Base-by-base conservation (phyloP, 345 rosid genomes). In the Pugionium cornutum region DNA sequence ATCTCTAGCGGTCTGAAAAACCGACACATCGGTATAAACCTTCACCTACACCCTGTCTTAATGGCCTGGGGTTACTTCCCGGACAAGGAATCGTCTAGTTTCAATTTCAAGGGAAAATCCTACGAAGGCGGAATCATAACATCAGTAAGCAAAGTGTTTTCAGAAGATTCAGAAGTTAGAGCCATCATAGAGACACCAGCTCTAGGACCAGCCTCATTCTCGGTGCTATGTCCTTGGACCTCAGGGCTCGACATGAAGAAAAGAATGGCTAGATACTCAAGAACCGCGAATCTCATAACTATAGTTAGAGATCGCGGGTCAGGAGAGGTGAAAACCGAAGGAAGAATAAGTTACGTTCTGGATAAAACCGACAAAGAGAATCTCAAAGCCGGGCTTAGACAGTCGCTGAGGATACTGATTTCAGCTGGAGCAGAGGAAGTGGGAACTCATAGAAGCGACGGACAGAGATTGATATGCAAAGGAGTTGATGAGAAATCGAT, bases 41-140 rank as follows among this genome's bases (percentile, higher is more conserved):
- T 90, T 62, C 95, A 75, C 65, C 75, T 90, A 56, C 99, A 94
- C 54, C 96, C 99, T 2, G 95, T 84, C 40, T 26, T 76, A 40
- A 83, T 88, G 95, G 67, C 84, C 0, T 90, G 99, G 99, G 99
- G 97, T 25, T 88, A 90, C 82, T 94, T 94, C 72, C 97, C 97
- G 0, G 86, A 85, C 1, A 81, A 87, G 30, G 67, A 72, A 76
- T 29, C 55, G 42, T 50, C 80, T 6, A 73, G 66, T 46, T 2
- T 9, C 9, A 45, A 9, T 27, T 55, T 81, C 67, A 75, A 76
- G 18, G 95, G 90, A 1, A 87, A 58, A 29, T 31, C 29, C 0
- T 72, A 67, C 27, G 83, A 84, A 73, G 89, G 89, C 2, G 89
- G 89, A 36, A 84, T 84, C 32, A 81, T 84, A 64, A 84, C 89